Evolutionary conservation across 2,329 filamentous ascomycete species (phyloP), one percentile per base, ranked within the genome.

Genomic region (Sporothrix dimorphospora): DNA sequence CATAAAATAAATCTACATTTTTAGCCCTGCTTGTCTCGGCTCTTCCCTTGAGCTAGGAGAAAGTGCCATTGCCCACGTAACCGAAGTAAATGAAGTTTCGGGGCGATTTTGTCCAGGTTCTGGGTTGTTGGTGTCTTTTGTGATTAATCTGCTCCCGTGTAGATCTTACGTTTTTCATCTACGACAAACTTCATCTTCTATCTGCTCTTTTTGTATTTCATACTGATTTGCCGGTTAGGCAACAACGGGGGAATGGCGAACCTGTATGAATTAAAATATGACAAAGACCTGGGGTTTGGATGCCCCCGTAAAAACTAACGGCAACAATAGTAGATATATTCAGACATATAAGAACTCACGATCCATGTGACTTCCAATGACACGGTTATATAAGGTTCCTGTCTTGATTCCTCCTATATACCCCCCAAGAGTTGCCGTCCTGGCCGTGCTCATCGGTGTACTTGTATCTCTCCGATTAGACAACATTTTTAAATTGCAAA

Each of bases 11-110:
- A 34, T 38, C 4, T 12, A 9, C 9, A 27, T 16, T 51, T 38
- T 27, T 40, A 19, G 6, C 19, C 21, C n/a, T 53, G 34, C 19
- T 21, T 55, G 47, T 51, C 47, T 69, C 66, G 66, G 66, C 30
- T 69, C 5, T 55, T 55, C 47, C 65, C 66, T 69, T 53, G 66
- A 55, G 27, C 49, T 57, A 45, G 6, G 21, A 27, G 12, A 40
- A 42, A 24, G 19, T 19, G 24, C 53, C 27, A 47, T 19, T 4
- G 45, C 14, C 53, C 5, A 34, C 19, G 21, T 14, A 30, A 65
- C 24, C 30, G 7, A 30, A 2, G 2, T 3, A 30, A 9, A 1
- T 0, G 40, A 47, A 3, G 14, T 16, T 16, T 12, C 11, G 4
- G 1, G 8, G 2, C 30, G 14, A 30, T 42, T 9, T 12, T n/a